Percentiles rank a stretch among this genome's conserved stretches.
phyloP scores from a whole-genome alignment of 164 flowering plant species.

The Euptelea pleiosperma region DNA sequence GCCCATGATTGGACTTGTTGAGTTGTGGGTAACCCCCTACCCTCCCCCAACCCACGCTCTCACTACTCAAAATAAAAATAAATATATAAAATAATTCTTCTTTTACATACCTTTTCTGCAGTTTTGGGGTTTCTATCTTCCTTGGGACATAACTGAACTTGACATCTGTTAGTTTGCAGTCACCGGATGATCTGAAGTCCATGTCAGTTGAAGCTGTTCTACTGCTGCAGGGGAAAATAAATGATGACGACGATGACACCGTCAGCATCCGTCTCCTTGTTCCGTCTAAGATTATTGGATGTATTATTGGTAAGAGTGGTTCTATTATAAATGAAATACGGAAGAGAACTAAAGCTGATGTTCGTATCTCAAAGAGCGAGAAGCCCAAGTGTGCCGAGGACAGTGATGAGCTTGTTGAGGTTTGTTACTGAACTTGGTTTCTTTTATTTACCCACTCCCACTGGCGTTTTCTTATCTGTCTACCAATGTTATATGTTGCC shows the following conservation, averaged over 20 bases:
- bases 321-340: constrained; percentile 87
- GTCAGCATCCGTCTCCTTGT: constrained; percentile 66
- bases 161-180: constrained; percentile 34
- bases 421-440: constrained; percentile 17
- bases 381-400: constrained; percentile 59
- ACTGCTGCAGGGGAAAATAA: constrained; percentile 84
- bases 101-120: not conserved
- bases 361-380: constrained; percentile 80
- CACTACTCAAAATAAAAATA: not conserved
- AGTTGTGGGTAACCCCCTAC: no score
- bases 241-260: constrained; percentile 70
- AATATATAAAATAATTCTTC: not conserved
- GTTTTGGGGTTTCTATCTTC: not conserved
- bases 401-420: constrained; percentile 87
- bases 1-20: no score
- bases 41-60: not conserved
- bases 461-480: not conserved
- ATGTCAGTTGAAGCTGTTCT: constrained; percentile 91
- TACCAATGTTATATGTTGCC: not conserved
- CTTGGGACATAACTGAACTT: not conserved
- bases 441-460: not conserved
- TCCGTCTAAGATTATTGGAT: constrained; percentile 84
- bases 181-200: constrained; percentile 76
- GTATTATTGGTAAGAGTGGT: constrained; percentile 91
- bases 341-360: constrained; percentile 80